Evolutionary conservation across 495 filamentous ascomycete species (phyloP).

Genomic region (Podospora australis): DNA sequence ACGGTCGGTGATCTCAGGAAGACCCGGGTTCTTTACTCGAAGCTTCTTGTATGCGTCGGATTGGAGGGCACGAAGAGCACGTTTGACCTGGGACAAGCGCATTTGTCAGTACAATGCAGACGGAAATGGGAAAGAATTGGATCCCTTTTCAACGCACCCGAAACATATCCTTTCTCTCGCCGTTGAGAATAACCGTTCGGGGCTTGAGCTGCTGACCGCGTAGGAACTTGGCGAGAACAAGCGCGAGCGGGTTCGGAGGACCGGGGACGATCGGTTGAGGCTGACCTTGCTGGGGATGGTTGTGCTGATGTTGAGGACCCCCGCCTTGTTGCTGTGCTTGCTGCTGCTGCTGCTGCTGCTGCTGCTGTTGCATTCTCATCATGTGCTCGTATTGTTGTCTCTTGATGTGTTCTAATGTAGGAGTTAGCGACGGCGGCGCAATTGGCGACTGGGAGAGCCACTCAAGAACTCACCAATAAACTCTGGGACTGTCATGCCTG

Average conservation of each 20-base stretch:
- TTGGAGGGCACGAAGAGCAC: constrained; percentile 86
- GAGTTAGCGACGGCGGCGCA: too few species aligned
- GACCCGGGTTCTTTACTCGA: constrained; percentile 77
- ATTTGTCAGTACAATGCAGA: neutral
- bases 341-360: constrained; percentile 49
- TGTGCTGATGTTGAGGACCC: constrained; percentile 55
- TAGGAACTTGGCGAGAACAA: constrained; percentile 88
- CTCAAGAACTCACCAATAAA: constrained; percentile 40
- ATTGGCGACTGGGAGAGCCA: too few species aligned
- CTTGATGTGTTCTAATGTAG: constrained; percentile 47
- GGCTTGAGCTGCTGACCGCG: constrained; percentile 79
- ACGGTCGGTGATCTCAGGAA: constrained; percentile 81
- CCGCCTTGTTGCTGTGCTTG: constrained; percentile 51
- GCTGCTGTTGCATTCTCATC: constrained; percentile 62
- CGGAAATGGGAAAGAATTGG: constrained; percentile 3
- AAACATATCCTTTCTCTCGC: constrained; percentile 98
- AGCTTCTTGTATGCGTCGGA: constrained; percentile 84
- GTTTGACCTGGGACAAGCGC: constrained; percentile 63
- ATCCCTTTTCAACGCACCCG: constrained; percentile 55
- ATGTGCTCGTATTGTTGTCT: constrained; percentile 45
- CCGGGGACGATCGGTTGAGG: constrained; percentile 58
- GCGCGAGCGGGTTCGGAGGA: constrained; percentile 76
- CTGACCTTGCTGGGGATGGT: constrained; percentile 46
- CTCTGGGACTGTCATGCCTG: constrained; percentile 69
- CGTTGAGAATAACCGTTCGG: constrained; percentile 87